Evolutionary conservation across 1,284 basidiomycete genomes (phyloP).

Genomic region (Rhodotorula glutinis): DNA sequence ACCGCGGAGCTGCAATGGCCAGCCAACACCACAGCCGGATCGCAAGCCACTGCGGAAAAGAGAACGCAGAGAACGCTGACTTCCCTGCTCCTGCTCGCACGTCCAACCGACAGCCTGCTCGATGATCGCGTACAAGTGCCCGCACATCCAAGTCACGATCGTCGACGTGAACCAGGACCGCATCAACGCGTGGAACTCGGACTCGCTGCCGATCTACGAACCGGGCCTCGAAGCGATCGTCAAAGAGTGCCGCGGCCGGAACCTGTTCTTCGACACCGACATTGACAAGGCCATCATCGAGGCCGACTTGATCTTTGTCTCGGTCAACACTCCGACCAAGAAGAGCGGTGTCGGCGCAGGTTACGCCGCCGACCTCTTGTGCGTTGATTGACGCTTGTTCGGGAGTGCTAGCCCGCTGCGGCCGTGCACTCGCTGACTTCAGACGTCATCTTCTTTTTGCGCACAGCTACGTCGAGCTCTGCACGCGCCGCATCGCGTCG

Average conservation of each 20-base stretch:
- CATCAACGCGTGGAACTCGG: slow-evolving; percentile 91
- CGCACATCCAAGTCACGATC: slow-evolving; percentile 91
- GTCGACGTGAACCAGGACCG: slow-evolving; percentile 94
- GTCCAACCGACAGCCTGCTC: slow-evolving; percentile 37
- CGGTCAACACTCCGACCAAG: slow-evolving; percentile 95
- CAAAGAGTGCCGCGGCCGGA: slow-evolving; percentile 78
- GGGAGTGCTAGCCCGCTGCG: too few species aligned
- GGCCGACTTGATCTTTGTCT: slow-evolving; percentile 70
- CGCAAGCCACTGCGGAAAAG: too few species aligned
- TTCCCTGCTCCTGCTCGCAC: neutral
- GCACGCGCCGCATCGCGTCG: slow-evolving; percentile 90
- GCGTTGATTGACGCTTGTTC: slow-evolving; percentile 46
- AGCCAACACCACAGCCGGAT: too few species aligned
- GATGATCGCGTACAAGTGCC: slow-evolving; percentile 74
- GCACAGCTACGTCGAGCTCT: slow-evolving; percentile 85
- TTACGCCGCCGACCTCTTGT: slow-evolving; percentile 97
- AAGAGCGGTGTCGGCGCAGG: slow-evolving; percentile 95
- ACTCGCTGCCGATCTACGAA: slow-evolving; percentile 79
- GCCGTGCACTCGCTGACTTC: neutral
- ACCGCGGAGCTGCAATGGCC: too few species aligned
- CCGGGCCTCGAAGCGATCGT: slow-evolving; percentile 95
- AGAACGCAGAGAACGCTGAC: too few species aligned
- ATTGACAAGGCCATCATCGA: slow-evolving; percentile 89
- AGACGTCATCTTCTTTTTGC: neutral
- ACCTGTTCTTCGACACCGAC: slow-evolving; percentile 95